Evolutionary conservation across 495 filamentous ascomycete genomes (phyloP).

Genomic region (Neurospora cerealis): DNA sequence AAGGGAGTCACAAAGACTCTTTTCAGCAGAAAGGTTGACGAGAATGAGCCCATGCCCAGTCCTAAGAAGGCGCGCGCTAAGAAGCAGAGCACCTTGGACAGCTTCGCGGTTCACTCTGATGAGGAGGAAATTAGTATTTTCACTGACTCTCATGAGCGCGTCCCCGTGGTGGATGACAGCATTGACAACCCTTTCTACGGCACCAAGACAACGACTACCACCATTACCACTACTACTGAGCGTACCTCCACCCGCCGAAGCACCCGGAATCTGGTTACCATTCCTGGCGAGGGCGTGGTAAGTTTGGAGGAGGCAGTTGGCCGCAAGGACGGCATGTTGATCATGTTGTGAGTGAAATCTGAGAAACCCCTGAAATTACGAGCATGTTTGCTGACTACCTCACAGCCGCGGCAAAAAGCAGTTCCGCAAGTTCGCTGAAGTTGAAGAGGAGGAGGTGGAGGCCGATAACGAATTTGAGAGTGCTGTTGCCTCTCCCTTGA

Average conservation of each 20-base stretch:
- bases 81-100: constrained; percentile 53
- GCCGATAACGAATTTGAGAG: constrained; percentile 35
- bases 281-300: constrained; percentile 45
- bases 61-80: constrained; percentile 44
- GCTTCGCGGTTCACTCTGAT: constrained; percentile 48
- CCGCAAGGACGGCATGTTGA: constrained; percentile 70
- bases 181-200: constrained; percentile 70
- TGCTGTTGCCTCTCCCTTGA: constrained; percentile 35
- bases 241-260: constrained; percentile 28
- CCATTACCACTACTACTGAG: constrained; percentile 16
- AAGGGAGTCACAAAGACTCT: constrained; percentile 63
- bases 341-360: constrained; percentile 64
- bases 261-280: constrained; percentile 32
- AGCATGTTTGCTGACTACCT: constrained; percentile 5
- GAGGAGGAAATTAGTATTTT: constrained; percentile 66
- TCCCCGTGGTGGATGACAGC: constrained; percentile 59
- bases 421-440: constrained; percentile 54
- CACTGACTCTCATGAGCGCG: constrained; percentile 79
- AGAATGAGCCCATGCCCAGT: constrained; percentile 47
- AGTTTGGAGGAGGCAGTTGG: constrained; percentile 51
- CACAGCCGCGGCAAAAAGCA: constrained; percentile 81
- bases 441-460: constrained; percentile 18
- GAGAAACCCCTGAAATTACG: constrained; percentile 4
- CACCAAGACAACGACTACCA: constrained; percentile 16
- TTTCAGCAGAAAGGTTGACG: constrained; percentile 37